These are phyloP conservation scores for Kodamaea sp. DNA, from an alignment of 1,139 yeast species.

Conservation along the genomic window DNA sequence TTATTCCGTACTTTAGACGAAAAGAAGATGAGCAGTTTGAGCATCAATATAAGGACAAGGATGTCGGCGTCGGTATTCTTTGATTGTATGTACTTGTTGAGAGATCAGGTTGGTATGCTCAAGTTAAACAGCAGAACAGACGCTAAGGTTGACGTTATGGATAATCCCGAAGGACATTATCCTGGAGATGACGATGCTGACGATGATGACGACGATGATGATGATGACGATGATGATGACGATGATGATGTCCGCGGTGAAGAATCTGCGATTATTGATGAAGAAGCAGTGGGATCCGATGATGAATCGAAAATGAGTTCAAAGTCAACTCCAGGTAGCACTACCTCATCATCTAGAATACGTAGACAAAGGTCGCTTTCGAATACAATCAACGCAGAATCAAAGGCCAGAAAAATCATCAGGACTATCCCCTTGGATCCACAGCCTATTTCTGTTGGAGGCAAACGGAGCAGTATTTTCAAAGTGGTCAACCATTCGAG, in stretches of 20 bases:
- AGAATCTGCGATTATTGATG: conserved; percentile 26
- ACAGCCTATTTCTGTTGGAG: conserved; percentile 54
- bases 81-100: conserved; percentile 77
- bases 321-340: conserved; percentile 41
- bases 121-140: conserved; percentile 43
- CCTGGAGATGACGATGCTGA: conserved; percentile 13
- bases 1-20: conserved; percentile 60
- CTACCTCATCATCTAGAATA: conserved; percentile 26
- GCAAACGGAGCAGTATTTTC: conserved; percentile 39
- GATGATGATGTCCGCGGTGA: conserved; percentile 14
- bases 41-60: conserved; percentile 68
- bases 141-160: conserved; percentile 11
- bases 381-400: conserved; percentile 57
- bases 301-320: conserved; percentile 18
- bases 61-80: conserved; percentile 92
- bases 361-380: conserved; percentile 49
- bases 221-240: conserved; percentile 21
- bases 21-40: conserved; percentile 31
- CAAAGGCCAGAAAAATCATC: conserved; percentile 68
- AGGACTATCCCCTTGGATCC: conserved; percentile 80
- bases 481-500: conserved; percentile 33
- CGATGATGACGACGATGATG: conserved; percentile 16
- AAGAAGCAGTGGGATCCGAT: conserved; percentile 21
- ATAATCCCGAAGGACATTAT: conserved; percentile 13
- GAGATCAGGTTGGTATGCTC: conserved; percentile 86